phyloP scores from a whole-genome alignment of 78 protist genomes.

The Mantamonas sphyraenae region DNA sequence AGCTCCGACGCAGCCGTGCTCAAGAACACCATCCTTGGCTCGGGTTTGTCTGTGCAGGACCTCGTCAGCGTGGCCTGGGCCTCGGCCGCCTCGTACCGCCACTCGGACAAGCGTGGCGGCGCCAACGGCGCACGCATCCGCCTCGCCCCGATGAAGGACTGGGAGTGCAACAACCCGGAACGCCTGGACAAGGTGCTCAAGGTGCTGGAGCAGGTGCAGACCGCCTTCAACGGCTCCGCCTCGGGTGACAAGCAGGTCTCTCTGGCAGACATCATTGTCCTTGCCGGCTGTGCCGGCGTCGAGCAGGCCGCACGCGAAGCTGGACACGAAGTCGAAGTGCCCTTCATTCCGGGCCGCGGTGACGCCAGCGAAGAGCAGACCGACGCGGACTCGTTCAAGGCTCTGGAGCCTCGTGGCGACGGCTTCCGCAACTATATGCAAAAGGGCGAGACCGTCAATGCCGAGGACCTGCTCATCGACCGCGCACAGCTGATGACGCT shows the following conservation, averaged over 20 bases:
- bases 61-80: conserved; percentile 7
- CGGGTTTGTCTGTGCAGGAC: background rate
- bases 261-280: conserved; percentile 32
- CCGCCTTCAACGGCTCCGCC: background rate
- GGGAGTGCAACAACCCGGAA: background rate
- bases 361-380: conserved; percentile 10
- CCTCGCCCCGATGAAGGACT: conserved; percentile 12
- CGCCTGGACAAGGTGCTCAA: background rate
- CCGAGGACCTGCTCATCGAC: conserved; percentile 9
- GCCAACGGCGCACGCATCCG: conserved; percentile 44
- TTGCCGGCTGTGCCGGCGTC: conserved; percentile 17
- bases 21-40: background rate
- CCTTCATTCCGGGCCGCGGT: conserved; percentile 17
- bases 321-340: background rate
- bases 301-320: background rate
- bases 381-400: background rate
- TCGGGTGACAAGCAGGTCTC: background rate
- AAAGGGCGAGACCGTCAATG: background rate
- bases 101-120: conserved; percentile 34
- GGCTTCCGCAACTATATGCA: conserved; percentile 7
- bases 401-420: conserved; percentile 8
- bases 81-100: conserved; percentile 20
- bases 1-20: background rate
- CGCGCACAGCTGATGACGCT: background rate
- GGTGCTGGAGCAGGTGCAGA: background rate